A percentile compares a stretch with the other conserved stretches of the same genome.
phyloP scores from a whole-genome alignment of 2,329 filamentous ascomycete genomes.

The Nigrospora osmanthi region DNA sequence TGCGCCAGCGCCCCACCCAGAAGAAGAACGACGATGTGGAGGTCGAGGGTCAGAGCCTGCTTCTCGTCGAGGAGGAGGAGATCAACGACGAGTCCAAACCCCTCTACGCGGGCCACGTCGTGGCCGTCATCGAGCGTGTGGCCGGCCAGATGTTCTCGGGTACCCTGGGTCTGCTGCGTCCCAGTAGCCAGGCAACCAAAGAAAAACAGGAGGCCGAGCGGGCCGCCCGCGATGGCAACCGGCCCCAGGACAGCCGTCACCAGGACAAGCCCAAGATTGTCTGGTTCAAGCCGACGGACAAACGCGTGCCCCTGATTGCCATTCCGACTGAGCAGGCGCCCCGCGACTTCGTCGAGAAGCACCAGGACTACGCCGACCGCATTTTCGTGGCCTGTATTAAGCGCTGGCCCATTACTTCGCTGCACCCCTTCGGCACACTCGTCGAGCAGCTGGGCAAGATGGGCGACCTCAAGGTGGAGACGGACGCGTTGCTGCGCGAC shows the following conservation, averaged over 20 bases:
- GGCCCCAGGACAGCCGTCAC: slow-evolving; percentile 71
- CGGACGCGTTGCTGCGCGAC: slow-evolving; percentile 89
- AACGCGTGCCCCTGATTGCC: slow-evolving; percentile 94
- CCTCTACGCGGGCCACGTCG: slow-evolving; percentile 91
- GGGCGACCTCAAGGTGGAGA: slow-evolving; percentile 96
- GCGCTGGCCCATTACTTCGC: slow-evolving; percentile 98
- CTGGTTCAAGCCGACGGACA: slow-evolving; percentile 99
- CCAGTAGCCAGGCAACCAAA: slow-evolving; percentile 97
- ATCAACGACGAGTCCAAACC: slow-evolving; percentile 98
- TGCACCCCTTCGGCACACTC: slow-evolving; percentile 95
- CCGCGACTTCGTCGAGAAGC: slow-evolving; percentile 95
- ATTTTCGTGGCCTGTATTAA: slow-evolving; percentile 99
- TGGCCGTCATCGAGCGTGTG: slow-evolving; percentile 94
- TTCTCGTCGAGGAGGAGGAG: slow-evolving; percentile 96
- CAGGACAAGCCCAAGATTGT: slow-evolving; percentile 99
- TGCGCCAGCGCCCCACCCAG: slow-evolving; percentile 92
- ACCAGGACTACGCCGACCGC: slow-evolving; percentile 93
- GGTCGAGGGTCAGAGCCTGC: slow-evolving; percentile 92
- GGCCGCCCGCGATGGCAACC: slow-evolving; percentile 76
- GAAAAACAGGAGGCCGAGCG: slow-evolving; percentile 98
- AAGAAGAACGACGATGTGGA: slow-evolving; percentile 99
- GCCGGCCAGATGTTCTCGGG: slow-evolving; percentile 99
- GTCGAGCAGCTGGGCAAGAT: slow-evolving; percentile 96
- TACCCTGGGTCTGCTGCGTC: slow-evolving; percentile 85
- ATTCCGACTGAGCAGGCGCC: slow-evolving; percentile 98